A percentile compares a stretch with the other conserved stretches of the same genome.
These are phyloP conservation scores for Berberis thunbergii DNA, from an alignment of 164 flowering plant species.

Conservation along the genomic window DNA sequence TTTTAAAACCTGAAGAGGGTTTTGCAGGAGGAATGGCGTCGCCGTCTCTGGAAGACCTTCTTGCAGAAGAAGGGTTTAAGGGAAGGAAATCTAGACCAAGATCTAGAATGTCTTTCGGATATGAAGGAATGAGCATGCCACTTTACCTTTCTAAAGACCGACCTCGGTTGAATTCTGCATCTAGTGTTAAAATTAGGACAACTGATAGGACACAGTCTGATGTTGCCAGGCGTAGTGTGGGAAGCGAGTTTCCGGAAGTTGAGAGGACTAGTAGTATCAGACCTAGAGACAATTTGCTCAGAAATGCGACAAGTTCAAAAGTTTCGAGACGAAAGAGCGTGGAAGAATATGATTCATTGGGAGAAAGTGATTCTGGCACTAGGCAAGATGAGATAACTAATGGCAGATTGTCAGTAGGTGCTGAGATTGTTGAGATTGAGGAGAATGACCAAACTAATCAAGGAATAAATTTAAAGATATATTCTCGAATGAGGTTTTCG, in stretches of 20 bases:
- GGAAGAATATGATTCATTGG: conserved; percentile 9
- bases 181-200: conserved; percentile 18
- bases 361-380: conserved; percentile 11
- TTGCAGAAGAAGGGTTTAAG: conserved; percentile 58
- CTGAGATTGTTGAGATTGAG: conserved; percentile 14
- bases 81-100: conserved; percentile 25
- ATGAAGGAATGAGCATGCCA: conserved; percentile 22
- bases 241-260: conserved; percentile 15
- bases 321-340: conserved; percentile 1
- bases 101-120: conserved; percentile 24
- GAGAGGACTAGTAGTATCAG: conserved; percentile 13
- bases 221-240: conserved; percentile 15
- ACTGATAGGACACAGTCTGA: conserved; percentile 40
- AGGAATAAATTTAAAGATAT: conserved; percentile 18
- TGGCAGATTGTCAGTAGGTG: conserved; percentile 4
- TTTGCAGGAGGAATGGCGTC: conserved; percentile 32
- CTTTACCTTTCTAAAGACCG: conserved; percentile 10
- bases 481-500: conserved; percentile 18
- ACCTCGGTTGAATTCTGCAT: conserved; percentile 15
- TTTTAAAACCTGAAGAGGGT: neutral
- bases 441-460: conserved; percentile 4
- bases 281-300: conserved; percentile 17
- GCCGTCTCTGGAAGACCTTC: conserved; percentile 53
- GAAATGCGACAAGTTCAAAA: conserved; percentile 7
- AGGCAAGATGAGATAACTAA: conserved; percentile 12